Evolutionary conservation across 257 asterid genomes (phyloP).

Genomic region (Nicotiana paniculata): DNA sequence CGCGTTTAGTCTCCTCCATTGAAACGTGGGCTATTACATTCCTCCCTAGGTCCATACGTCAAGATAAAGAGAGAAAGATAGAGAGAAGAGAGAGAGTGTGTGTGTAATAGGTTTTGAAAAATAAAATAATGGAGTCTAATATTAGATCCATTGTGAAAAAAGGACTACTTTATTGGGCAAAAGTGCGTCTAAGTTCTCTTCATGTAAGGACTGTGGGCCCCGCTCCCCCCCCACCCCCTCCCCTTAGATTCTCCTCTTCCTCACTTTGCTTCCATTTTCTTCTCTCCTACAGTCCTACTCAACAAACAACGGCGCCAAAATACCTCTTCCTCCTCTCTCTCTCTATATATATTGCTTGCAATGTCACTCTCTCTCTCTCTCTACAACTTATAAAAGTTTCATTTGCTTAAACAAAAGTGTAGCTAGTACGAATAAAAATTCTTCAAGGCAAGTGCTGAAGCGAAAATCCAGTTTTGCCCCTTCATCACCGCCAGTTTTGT

Average conservation of each 20-base stretch:
- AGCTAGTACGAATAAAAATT: not conserved
- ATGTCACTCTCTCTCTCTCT: not conserved
- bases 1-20: not conserved
- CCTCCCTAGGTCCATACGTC: not conserved
- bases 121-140: not conserved
- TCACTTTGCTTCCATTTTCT: conserved; percentile 5
- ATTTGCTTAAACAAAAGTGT: not conserved
- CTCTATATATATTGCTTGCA: not conserved
- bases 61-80: too few species aligned
- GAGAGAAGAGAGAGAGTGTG: not conserved
- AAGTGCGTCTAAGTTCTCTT: conserved; percentile 89
- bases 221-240: not conserved
- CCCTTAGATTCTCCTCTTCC: conserved; percentile 14
- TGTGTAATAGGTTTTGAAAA: not conserved
- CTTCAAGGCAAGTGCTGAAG: not conserved
- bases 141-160: not conserved
- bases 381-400: not conserved
- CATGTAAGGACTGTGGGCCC: conserved; percentile 60
- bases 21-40: not conserved
- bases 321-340: not conserved
- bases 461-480: not conserved
- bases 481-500: not conserved
- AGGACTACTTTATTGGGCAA: conserved; percentile 27
- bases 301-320: conserved; percentile 5
- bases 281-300: conserved; percentile 9